These are phyloP conservation scores for Beauveria scarabaeidicola DNA, from an alignment of 2,329 filamentous ascomycete species.

Conservation along the genomic window DNA sequence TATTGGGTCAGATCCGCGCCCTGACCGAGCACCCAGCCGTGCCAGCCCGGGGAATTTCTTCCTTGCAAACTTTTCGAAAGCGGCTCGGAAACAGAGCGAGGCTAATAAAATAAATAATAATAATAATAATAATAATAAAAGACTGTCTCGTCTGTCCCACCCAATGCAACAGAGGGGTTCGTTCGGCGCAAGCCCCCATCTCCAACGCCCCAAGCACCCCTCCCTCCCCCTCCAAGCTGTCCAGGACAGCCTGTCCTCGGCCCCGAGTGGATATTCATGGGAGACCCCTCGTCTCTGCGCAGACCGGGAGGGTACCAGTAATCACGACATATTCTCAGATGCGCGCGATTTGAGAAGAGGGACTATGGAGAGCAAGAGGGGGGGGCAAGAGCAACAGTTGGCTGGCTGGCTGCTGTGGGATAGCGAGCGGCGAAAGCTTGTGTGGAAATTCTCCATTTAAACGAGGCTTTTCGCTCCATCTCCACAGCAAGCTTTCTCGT, in stretches of 20 bases:
- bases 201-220: background rate
- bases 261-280: background rate
- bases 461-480: background rate
- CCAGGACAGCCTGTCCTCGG: background rate
- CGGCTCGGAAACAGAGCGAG: constrained; percentile 2
- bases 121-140: too few relatives aligned
- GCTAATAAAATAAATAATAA: too few relatives aligned
- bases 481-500: background rate
- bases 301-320: background rate
- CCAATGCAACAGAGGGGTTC: background rate
- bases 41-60: background rate
- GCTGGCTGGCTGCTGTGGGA: background rate
- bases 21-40: background rate
- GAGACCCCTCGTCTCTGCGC: background rate
- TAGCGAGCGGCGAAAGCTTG: background rate
- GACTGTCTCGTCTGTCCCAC: background rate
- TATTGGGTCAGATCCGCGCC: background rate
- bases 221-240: background rate
- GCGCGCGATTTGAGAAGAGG: background rate
- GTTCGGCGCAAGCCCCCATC: background rate
- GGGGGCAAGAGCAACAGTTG: too few relatives aligned
- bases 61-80: too few relatives aligned
- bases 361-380: background rate
- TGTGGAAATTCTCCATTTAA: too few relatives aligned
- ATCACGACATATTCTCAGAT: constrained; percentile 7